Percentiles rank a stretch among this genome's conserved stretches.
Conservation (phyloP, 1,139 yeast genomes). For the Debaryomyces subglobosus region DNA sequence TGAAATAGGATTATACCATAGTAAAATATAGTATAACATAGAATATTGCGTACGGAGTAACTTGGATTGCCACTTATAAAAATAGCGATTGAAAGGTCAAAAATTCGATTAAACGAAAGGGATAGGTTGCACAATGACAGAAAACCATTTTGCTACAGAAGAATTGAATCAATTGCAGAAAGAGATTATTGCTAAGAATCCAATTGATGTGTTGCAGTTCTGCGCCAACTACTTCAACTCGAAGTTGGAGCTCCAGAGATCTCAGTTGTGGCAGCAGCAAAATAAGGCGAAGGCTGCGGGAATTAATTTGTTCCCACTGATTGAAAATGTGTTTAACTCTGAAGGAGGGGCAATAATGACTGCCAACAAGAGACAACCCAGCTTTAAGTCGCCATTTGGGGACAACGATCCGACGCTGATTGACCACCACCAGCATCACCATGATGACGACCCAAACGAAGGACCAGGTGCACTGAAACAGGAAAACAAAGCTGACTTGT, state of each 20-base stretch:
- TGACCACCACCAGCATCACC: constrained; percentile 24
- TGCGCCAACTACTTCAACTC: constrained; percentile 71
- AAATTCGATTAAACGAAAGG: background rate
- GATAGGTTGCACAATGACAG: background rate
- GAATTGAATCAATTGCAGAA: constrained; percentile 67
- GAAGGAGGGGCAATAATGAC: constrained; percentile 19
- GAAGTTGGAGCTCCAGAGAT: constrained; percentile 63
- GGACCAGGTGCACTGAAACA: constrained; percentile 7
- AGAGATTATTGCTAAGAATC: constrained; percentile 64
- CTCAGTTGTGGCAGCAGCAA: constrained; percentile 55
- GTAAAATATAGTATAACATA: constrained; percentile 1
- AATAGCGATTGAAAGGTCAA: background rate
- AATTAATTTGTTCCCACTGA: constrained; percentile 51
- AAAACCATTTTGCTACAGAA: constrained; percentile 22
- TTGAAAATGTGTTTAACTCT: constrained; percentile 32
- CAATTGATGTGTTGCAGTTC: constrained; percentile 71
- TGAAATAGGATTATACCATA: constrained; percentile 1
- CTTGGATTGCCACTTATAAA: constrained; percentile 1
- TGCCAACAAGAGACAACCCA: constrained; percentile 44
- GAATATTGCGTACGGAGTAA: background rate
- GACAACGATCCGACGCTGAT: constrained; percentile 65
- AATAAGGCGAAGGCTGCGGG: constrained; percentile 56
- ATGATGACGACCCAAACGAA: constrained; percentile 11
- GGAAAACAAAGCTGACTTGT: constrained; percentile 31
- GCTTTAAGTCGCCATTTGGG: constrained; percentile 67